Evolutionary conservation across 352 stramenopile genomes (phyloP).

Genomic region (Globisporangium lucens): DNA sequence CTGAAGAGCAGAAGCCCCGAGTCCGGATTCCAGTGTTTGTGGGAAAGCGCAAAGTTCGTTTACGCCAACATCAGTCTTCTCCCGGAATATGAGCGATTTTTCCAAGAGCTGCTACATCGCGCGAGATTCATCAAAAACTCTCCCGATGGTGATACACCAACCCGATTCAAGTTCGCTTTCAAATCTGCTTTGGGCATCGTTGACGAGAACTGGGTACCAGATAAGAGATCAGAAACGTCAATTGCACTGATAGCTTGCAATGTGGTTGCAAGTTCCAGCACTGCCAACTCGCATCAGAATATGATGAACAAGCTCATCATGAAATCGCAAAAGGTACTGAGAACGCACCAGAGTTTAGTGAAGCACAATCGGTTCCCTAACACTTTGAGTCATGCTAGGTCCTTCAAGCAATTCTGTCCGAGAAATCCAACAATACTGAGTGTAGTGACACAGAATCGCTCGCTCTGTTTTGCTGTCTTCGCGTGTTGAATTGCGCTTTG

Average conservation of each 20-base stretch:
- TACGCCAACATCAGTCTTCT: not conserved
- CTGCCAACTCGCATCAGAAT: not conserved
- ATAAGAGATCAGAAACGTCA: not conserved
- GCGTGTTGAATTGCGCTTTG: not conserved
- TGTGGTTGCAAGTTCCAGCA: not conserved
- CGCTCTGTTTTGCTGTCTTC: not conserved
- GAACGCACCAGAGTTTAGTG: not conserved
- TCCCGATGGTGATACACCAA: not conserved
- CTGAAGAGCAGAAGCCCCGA: not conserved
- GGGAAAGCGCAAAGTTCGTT: not conserved
- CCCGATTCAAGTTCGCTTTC: not conserved
- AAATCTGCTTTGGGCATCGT: not conserved
- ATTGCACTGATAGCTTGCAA: not conserved
- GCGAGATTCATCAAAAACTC: not conserved
- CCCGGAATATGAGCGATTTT: not conserved
- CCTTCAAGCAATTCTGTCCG: not conserved
- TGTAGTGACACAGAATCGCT: not conserved
- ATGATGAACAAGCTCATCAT: not conserved
- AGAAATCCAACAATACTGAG: not conserved
- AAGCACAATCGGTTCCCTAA: not conserved
- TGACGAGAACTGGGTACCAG: not conserved
- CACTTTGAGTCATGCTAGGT: not conserved
- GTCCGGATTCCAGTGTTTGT: not conserved
- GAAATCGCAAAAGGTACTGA: not conserved
- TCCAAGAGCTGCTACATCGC: not conserved